These are phyloP conservation scores for Meyerozyma guilliermondii DNA, from an alignment of 1,139 yeast genomes.

Conservation along the genomic window DNA sequence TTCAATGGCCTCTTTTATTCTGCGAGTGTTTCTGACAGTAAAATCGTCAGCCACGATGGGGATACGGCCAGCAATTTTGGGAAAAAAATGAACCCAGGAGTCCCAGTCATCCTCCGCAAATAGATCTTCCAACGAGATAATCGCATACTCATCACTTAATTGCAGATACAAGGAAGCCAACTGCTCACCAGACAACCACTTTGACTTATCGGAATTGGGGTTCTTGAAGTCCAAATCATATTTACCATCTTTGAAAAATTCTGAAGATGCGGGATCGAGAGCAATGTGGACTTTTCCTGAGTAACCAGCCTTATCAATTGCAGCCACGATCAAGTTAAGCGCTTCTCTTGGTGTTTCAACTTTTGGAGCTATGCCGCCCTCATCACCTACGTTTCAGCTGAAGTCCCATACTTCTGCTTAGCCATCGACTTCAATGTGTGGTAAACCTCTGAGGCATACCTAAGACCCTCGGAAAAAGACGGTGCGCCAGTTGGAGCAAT, in stretches of 20 bases:
- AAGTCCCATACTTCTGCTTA: conserved; percentile 5
- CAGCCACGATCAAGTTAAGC: conserved; percentile 3
- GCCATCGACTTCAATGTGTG: conserved; percentile 5
- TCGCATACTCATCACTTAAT: conserved; percentile 4
- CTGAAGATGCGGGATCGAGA: conserved; percentile 5
- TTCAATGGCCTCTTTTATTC: conserved; percentile 4
- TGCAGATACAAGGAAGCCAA: conserved; percentile 4
- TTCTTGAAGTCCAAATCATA: conserved; percentile 7
- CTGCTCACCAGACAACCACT: conserved; percentile 5
- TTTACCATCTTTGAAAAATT: conserved; percentile 5
- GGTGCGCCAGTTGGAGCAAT: conserved; percentile 4
- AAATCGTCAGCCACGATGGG: conserved; percentile 5
- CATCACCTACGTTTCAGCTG: conserved; percentile 6
- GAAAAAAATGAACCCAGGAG: conserved; percentile 3
- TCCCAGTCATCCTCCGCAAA: conserved; percentile 16
- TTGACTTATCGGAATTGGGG: conserved; percentile 5
- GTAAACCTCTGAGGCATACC: conserved; percentile 5
- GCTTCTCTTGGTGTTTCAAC: conserved; percentile 4
- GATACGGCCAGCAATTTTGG: neutral
- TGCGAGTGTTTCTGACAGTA: conserved; percentile 4
- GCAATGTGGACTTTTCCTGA: conserved; percentile 4
- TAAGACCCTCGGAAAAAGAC: conserved; percentile 5
- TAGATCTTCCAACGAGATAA: conserved; percentile 9
- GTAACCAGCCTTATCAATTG: conserved; percentile 5
- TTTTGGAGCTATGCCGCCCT: conserved; percentile 7